These are phyloP conservation scores for Thuja plicata DNA, from an alignment of 83 land plant species.

Conservation along the genomic window DNA sequence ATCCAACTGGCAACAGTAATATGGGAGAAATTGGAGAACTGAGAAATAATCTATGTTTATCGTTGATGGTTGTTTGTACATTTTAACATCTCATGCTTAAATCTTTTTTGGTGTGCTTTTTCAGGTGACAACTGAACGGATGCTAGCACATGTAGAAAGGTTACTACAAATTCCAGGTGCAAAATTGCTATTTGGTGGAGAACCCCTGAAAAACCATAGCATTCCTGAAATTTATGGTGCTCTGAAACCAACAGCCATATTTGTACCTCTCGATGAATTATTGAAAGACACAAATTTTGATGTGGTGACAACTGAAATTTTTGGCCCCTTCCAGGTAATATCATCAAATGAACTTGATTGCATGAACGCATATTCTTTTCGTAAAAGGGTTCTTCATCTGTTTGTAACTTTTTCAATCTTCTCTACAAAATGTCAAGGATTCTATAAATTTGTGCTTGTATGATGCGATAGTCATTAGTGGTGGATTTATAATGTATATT, in stretches of 20 bases:
- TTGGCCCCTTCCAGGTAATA: slow-evolving; percentile 96
- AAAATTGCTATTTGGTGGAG: slow-evolving; percentile 89
- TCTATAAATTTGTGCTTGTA: neutral
- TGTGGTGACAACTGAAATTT: slow-evolving; percentile 86
- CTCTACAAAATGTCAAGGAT: neutral
- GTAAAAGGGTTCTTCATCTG: neutral
- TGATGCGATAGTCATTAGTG: neutral
- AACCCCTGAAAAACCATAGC: slow-evolving; percentile 73
- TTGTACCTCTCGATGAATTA: slow-evolving; percentile 84
- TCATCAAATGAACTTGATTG: neutral
- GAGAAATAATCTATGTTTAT: neutral
- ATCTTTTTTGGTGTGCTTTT: slow-evolving; percentile 2
- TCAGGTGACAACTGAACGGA: slow-evolving; percentile 90
- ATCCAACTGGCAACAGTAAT: neutral
- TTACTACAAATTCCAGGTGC: slow-evolving; percentile 83
- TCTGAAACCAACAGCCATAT: slow-evolving; percentile 92
- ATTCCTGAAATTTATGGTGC: slow-evolving; percentile 97
- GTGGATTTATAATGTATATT: neutral
- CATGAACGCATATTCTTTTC: neutral
- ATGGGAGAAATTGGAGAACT: neutral
- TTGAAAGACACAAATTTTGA: slow-evolving; percentile 72
- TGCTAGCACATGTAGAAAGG: slow-evolving; percentile 76
- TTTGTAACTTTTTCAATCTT: slow-evolving; percentile 7
- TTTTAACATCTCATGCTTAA: neutral
- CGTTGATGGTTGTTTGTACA: neutral